Percentiles rank a stretch among this genome's conserved stretches.
phyloP scores from a whole-genome alignment of 345 rosid genomes.

The Euclidium syriacum region DNA sequence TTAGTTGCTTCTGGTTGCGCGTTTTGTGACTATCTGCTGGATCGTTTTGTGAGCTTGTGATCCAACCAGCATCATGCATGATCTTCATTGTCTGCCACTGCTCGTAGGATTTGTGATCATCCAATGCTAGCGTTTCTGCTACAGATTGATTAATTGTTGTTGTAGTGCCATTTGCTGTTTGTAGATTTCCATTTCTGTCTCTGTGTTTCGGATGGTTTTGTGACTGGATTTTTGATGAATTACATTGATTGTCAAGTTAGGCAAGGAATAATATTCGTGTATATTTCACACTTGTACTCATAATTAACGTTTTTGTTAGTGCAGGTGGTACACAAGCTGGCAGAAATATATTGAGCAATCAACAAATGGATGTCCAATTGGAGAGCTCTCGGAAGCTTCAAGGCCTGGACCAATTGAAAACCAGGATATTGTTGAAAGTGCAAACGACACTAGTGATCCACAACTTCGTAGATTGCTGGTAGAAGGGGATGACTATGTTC shows the following conservation, averaged over 20 bases:
- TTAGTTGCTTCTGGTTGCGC: background rate
- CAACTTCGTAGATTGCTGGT: constrained; percentile 46
- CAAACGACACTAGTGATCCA: constrained; percentile 34
- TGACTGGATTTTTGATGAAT: background rate
- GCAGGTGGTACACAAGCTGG: constrained; percentile 85
- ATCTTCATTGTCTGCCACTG: background rate
- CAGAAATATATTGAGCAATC: constrained; percentile 59
- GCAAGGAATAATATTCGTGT: background rate
- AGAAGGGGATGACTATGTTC: constrained; percentile 70
- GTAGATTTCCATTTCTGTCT: background rate
- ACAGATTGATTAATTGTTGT: background rate
- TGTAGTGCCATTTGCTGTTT: background rate
- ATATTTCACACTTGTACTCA: background rate
- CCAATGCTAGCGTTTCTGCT: background rate
- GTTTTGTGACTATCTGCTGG: constrained; percentile 7
- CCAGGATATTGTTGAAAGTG: constrained; percentile 52
- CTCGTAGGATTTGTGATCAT: background rate
- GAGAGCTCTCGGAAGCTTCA: constrained; percentile 21
- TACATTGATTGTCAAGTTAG: background rate
- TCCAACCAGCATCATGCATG: background rate
- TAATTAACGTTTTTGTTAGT: background rate
- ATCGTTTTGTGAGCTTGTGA: constrained; percentile 2
- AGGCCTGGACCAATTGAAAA: constrained; percentile 88
- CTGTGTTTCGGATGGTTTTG: background rate
- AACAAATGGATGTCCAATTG: constrained; percentile 19